Percentiles rank a stretch among this genome's conserved stretches.
These are phyloP conservation scores for Acrodontium crateriforme DNA, from an alignment of 2,329 filamentous ascomycete genomes.

Conservation along the genomic window DNA sequence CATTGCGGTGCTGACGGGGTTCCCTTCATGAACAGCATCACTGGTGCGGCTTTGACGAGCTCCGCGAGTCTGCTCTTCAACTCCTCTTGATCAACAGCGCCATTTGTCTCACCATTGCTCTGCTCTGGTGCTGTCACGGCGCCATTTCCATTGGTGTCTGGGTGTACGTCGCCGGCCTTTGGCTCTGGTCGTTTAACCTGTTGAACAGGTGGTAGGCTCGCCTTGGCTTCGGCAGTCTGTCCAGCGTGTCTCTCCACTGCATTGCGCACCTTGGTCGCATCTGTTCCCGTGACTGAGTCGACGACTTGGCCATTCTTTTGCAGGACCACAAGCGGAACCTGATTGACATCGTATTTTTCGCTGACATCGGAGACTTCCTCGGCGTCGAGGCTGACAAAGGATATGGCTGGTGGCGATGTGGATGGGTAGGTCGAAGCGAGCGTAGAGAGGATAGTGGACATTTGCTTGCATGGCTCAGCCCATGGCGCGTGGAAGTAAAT, in stretches of 20 bases:
- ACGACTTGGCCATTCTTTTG: constrained; percentile 61
- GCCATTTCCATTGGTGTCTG: constrained; percentile 16
- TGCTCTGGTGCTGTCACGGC: constrained; percentile 31
- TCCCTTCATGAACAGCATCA: constrained; percentile 99
- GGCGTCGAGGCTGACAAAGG: constrained; percentile 84
- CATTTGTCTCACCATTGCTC: constrained; percentile 26
- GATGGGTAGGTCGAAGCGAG: constrained; percentile 76
- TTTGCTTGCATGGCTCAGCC: constrained; percentile 91
- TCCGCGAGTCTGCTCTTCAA: constrained; percentile 67
- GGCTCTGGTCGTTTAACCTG: constrained; percentile 31
- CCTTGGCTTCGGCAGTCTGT: constrained; percentile 21
- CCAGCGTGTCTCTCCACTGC: constrained; percentile 74
- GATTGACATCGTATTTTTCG: constrained; percentile 85
- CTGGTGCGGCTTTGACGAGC: constrained; percentile 84
- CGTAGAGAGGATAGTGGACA: constrained; percentile 72
- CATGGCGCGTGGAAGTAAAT: constrained; percentile 94
- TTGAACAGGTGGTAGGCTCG: constrained; percentile 28
- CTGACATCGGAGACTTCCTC: constrained; percentile 87
- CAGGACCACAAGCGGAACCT: constrained; percentile 83
- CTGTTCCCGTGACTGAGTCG: constrained; percentile 79
- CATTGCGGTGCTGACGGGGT: constrained; percentile 77
- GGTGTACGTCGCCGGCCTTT: constrained; percentile 13
- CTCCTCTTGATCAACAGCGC: constrained; percentile 39
- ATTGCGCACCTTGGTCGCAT: constrained; percentile 68
- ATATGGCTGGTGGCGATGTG: constrained; percentile 49